phyloP scores from a whole-genome alignment of 2,329 filamentous ascomycete genomes.

The Emergomyces africanus region DNA sequence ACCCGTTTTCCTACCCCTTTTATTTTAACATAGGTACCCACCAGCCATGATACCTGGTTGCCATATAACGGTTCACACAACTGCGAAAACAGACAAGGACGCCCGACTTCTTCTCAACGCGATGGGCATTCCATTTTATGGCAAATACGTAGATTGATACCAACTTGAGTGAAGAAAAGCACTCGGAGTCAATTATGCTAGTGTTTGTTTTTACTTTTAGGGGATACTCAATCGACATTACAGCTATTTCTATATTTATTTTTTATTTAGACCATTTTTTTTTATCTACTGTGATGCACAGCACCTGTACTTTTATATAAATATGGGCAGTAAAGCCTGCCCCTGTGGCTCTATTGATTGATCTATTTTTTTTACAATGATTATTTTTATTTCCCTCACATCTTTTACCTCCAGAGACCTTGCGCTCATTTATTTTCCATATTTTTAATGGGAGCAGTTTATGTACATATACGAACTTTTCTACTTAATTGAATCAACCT shows the following conservation, averaged over 20 bases:
- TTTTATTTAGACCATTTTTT: not conserved
- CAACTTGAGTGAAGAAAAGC: not conserved
- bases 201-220: not conserved
- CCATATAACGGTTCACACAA: constrained; percentile 72
- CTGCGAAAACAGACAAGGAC: constrained; percentile 72
- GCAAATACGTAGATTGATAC: constrained; percentile 48
- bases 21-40: constrained; percentile 39
- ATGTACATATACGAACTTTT: no score
- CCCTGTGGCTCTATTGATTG: no score
- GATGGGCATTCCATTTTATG: constrained; percentile 69
- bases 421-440: no score
- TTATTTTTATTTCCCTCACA: not conserved
- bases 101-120: constrained; percentile 61
- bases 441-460: no score
- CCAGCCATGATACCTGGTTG: constrained; percentile 72
- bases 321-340: not conserved
- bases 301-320: not conserved
- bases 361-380: no score
- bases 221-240: not conserved
- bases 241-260: not conserved
- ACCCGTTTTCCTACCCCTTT: constrained; percentile 1
- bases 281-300: not conserved
- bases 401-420: not conserved
- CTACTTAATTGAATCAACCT: not conserved
- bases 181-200: not conserved